phyloP scores from a whole-genome alignment of 75 land plant species.

The Cryptomeria japonica region DNA sequence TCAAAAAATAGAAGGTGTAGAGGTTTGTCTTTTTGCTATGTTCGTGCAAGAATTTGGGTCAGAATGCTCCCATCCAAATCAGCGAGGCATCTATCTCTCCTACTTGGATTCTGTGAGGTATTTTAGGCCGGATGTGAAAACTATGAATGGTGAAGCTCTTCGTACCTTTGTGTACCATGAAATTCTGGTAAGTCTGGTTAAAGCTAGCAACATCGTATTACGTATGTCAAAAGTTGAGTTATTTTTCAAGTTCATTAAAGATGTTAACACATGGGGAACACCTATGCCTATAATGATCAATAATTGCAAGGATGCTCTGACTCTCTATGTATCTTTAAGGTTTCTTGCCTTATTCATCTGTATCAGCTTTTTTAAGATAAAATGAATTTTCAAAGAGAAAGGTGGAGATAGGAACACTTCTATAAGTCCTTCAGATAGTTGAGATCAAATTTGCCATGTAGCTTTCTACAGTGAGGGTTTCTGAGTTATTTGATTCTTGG shows the following conservation, averaged over 20 bases:
- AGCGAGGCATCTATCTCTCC: conserved; percentile 89
- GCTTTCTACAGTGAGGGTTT: not conserved
- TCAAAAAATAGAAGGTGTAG: conserved; percentile 98
- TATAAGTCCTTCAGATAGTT: not conserved
- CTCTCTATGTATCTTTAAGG: not conserved
- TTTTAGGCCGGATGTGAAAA: conserved; percentile 90
- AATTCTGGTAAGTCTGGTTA: conserved; percentile 62
- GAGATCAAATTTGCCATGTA: not conserved
- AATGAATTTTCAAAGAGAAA: not conserved
- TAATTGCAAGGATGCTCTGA: not conserved
- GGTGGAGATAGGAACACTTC: not conserved
- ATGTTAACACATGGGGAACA: not conserved
- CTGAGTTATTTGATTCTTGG: not conserved
- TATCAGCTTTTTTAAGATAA: not conserved
- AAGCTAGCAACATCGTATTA: not conserved
- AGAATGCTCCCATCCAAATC: conserved; percentile 80
- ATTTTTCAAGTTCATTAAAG: not conserved
- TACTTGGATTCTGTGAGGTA: conserved; percentile 96
- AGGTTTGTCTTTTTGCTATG: conserved; percentile 97
- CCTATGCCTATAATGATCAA: not conserved
- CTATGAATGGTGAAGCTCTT: conserved; percentile 85
- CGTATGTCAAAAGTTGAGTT: not conserved
- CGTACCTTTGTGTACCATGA: conserved; percentile 98
- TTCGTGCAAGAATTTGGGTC: conserved; percentile 97
- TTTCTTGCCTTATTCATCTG: not conserved